phyloP scores from a whole-genome alignment of 768 basidiomycete genomes.

The Tylopilus cervinicoccineus region DNA sequence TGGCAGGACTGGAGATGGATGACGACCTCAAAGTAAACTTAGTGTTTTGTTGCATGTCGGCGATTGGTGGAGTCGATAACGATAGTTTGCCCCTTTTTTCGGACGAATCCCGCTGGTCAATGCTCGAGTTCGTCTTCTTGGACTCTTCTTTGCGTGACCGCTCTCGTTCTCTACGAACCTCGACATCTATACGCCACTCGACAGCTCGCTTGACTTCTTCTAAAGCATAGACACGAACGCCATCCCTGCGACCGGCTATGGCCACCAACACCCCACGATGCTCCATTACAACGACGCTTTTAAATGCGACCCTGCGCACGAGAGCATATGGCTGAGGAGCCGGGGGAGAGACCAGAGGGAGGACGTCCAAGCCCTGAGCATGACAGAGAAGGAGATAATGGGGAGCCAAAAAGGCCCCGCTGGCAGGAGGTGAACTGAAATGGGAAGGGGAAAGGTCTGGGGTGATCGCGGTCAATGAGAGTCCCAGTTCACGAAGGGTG shows the following conservation, averaged over 20 bases:
- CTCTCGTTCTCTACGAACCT: conserved; percentile 71
- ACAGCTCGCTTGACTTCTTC: conserved; percentile 84
- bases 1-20: conserved; percentile 11
- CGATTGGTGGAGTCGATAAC: conserved; percentile 46
- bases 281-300: conserved; percentile 89
- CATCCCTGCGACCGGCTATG: conserved; percentile 81
- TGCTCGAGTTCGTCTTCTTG: conserved; percentile 45
- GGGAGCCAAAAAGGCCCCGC: conserved; percentile 76
- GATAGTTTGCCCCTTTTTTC: conserved; percentile 49
- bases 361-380: conserved; percentile 79
- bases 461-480: conserved; percentile 65
- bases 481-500: conserved; percentile 69
- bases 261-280: conserved; percentile 88
- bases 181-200: conserved; percentile 84
- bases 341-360: conserved; percentile 75
- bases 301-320: conserved; percentile 77
- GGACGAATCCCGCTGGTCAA: conserved; percentile 37
- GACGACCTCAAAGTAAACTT: conserved; percentile 22
- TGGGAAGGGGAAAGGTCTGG: conserved; percentile 69
- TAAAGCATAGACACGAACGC: conserved; percentile 83
- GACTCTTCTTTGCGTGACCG: conserved; percentile 62
- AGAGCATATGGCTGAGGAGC: conserved; percentile 75
- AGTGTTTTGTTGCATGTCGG: conserved; percentile 20
- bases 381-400: conserved; percentile 84
- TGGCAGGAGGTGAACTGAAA: conserved; percentile 70